Base-by-base conservation (phyloP, 495 filamentous ascomycete species). In the Melanomma pulvis-pyrius region DNA sequence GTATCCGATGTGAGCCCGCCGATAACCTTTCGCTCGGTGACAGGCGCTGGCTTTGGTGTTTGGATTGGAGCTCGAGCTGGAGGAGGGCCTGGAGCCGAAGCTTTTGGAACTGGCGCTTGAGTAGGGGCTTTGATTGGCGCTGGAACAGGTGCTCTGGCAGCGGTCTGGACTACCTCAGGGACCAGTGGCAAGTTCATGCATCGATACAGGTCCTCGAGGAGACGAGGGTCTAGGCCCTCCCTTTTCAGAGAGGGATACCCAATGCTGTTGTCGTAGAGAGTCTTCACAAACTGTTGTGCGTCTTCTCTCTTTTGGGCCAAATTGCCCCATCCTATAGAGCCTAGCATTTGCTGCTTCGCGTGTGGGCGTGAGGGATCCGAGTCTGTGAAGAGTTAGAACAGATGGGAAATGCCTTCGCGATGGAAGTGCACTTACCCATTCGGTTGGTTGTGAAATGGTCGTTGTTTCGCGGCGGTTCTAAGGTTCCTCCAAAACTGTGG, bases 191-290 rank as follows among this genome's bases (percentile, higher is more conserved):
- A 15, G 85, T 86, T 13, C 91, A 78, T 22, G 88, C 86, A 56
- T 81, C 78, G 73, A 90, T 53, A 94, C 12, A 96, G 78, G 41
- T 78, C 75, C 58, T 79, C 81, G 34, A 96, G 77, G 39, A 91
- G 65, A 19, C 75, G 73, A 46, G 86, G 79, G 67, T 92, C 80
- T 51, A 93, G 81, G 4, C 90, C 90, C 74, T 92, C 90, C 13
- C 86, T 81, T 1, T 24, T 24, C 17, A 93, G 39, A 22, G 39
- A 21, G 17, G 9, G 17, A 85, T 48, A 59, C n/a, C 60, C 66
- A 26, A 67, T 28, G 6, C 46, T 56, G 29, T 72, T 48, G 0
- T 70, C 32, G 34, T 73, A 53, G 19, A 73, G 49, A n/a, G 70
- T 19, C 29, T 34, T 29, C 15, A 73, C 25, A 24, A 64, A 61